A percentile compares a stretch with the other conserved stretches of the same genome.
phyloP scores from a whole-genome alignment of 495 filamentous ascomycete genomes.

The Hyaloscypha bicolor region DNA sequence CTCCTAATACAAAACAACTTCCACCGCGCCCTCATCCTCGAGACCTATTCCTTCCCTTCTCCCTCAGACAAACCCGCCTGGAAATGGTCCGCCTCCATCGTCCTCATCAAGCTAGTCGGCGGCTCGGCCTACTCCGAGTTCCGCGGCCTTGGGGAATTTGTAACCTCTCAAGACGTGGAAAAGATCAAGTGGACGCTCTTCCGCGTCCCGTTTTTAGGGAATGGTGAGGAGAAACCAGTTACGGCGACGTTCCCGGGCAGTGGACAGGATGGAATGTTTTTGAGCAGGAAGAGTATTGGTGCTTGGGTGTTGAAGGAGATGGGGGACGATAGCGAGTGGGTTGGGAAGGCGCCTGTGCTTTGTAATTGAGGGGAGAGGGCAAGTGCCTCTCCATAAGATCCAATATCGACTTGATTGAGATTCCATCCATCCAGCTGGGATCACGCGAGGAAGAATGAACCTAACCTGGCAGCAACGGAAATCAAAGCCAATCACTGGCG shows the following conservation, averaged over 20 bases:
- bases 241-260: neutral
- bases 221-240: neutral
- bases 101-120: neutral
- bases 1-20: constrained; percentile 2
- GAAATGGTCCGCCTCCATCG: neutral
- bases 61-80: neutral
- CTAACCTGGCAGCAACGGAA: too few relatives aligned
- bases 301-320: constrained; percentile 6
- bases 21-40: neutral
- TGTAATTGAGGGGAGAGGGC: constrained; percentile 2
- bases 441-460: too few relatives aligned
- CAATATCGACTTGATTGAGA: too few relatives aligned
- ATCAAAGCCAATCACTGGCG: too few relatives aligned
- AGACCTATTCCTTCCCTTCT: neutral
- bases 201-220: neutral
- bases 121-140: neutral
- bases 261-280: constrained; percentile 7
- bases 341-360: constrained; percentile 10
- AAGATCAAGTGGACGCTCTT: constrained; percentile 4
- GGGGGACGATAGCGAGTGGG: constrained; percentile 2
- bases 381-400: too few relatives aligned
- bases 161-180: neutral
- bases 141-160: neutral
- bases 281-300: constrained; percentile 1
- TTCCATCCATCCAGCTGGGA: too few relatives aligned